Evolutionary conservation across 306 rosid genomes (phyloP), one percentile per base, ranked within the genome.

Genomic region (Vigna trinervia): DNA sequence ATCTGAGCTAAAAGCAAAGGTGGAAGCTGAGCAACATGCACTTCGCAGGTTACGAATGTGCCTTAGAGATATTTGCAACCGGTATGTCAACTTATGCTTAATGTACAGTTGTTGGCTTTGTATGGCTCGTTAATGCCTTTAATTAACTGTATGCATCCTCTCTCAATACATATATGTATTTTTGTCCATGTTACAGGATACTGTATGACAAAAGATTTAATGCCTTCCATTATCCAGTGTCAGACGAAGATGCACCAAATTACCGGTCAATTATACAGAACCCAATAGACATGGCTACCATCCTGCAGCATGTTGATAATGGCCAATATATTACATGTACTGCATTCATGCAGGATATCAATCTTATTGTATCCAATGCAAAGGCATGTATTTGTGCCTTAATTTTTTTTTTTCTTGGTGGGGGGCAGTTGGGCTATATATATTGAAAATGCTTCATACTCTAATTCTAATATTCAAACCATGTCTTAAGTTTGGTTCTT

Each of bases 11-110:
- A 95, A 81, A 89, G 96, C 99, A 63, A 90, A 87, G 81, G 87
- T 90, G 51, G 98, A 95, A 80, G 93, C 97, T 45, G 97, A 95
- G 88, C 99, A 95, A 86, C 96, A 90, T 88, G 97, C 97, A 36
- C 96, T 95, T 63, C 96, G 99, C 39, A 93, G 97, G 79, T 77
- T 95, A 86, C 92, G 97, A 60, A 95, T 95, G 99, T 95, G 99
- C 86, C 97, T 95, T 63, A 89, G 99, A 87, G 99, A 95, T 89
- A 61, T 95, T 78, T 95, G 99, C 90, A 95, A 95, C 78, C 86
- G 99, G 99, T 95, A 75, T 80, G 92, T 83, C 68, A 26, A 38
- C 59, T 59, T 52, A 12, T 66, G 46, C 46, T 61, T 45, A 59
- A 69, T 61, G 59, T 52, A 52, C 50, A 26, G 6, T 46, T 74